These are phyloP conservation scores for Candida ipomoeae DNA, from an alignment of 805 yeast genomes.

Conservation along the genomic window DNA sequence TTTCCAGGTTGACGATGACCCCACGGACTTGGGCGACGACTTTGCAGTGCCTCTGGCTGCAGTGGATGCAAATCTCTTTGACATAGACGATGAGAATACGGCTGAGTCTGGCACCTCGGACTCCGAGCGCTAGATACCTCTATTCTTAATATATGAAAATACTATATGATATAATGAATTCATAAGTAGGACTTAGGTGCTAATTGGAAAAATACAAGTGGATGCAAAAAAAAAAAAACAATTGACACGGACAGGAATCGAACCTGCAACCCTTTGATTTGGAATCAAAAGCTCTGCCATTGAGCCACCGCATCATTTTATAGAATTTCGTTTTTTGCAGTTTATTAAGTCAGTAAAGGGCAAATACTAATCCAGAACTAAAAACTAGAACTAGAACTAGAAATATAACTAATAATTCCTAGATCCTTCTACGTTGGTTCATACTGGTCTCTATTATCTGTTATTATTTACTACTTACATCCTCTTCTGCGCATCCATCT, in stretches of 20 bases:
- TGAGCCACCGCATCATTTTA: constrained; percentile 21
- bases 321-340: neutral
- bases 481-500: constrained; percentile 40
- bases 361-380: too few relatives aligned
- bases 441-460: constrained; percentile 3
- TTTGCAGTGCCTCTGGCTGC: constrained; percentile 9
- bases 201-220: neutral
- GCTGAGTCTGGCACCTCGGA: constrained; percentile 5
- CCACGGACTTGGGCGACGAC: constrained; percentile 16
- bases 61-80: constrained; percentile 28
- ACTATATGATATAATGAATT: too few relatives aligned
- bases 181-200: too few relatives aligned
- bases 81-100: constrained; percentile 25
- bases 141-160: too few relatives aligned
- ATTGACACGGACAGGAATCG: constrained; percentile 25
- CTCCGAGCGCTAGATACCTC: neutral
- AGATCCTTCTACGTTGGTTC: too few relatives aligned
- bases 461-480: neutral
- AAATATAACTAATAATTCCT: too few relatives aligned
- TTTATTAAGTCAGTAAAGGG: too few relatives aligned
- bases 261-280: constrained; percentile 24
- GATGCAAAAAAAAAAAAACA: constrained; percentile 4
- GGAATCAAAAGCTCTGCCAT: constrained; percentile 25
- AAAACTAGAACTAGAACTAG: too few relatives aligned
- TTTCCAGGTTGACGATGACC: constrained; percentile 20